These are phyloP conservation scores for Pyricularia grisea DNA, from an alignment of 2,329 filamentous ascomycete species.

Conservation along the genomic window DNA sequence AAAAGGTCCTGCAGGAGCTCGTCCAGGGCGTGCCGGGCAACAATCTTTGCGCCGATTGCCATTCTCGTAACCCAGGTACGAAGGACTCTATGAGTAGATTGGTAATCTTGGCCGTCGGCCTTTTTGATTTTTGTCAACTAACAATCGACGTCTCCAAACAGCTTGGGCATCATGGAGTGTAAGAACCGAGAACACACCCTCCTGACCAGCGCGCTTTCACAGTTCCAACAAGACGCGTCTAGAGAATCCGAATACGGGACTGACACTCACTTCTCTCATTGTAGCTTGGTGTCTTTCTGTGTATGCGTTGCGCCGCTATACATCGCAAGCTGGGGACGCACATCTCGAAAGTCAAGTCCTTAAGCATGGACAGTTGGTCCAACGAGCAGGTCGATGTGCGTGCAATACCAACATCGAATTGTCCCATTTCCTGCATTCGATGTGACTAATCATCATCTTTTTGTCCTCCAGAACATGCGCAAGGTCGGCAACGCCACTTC, in stretches of 20 bases:
- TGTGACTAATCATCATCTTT: not conserved
- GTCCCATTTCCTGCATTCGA: not conserved
- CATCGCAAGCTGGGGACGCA: constrained; percentile 97
- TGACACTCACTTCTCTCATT: not conserved
- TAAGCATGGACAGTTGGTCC: constrained; percentile 98
- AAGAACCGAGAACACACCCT: constrained; percentile 25
- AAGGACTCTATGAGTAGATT: constrained; percentile 6
- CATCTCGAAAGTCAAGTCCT: constrained; percentile 95
- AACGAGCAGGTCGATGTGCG: constrained; percentile 91
- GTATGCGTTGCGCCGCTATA: constrained; percentile 91
- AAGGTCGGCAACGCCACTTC: constrained; percentile 77
- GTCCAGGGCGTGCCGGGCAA: constrained; percentile 79
- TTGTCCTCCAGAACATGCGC: constrained; percentile 69
- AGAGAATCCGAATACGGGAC: not conserved
- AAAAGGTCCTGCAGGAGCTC: constrained; percentile 82
- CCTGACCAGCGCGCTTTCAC: not conserved
- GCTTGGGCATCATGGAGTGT: constrained; percentile 97
- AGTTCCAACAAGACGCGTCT: not conserved
- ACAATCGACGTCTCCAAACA: constrained; percentile 23
- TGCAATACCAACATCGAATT: constrained; percentile 7
- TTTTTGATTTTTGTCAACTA: constrained; percentile 17
- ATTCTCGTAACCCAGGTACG: constrained; percentile 82
- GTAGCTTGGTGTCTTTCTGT: constrained; percentile 88
- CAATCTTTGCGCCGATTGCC: constrained; percentile 88
- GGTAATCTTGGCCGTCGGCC: not conserved